These are phyloP conservation scores for Microbotryum violaceum DNA, from an alignment of 1,284 basidiomycete species.

Conservation along the genomic window DNA sequence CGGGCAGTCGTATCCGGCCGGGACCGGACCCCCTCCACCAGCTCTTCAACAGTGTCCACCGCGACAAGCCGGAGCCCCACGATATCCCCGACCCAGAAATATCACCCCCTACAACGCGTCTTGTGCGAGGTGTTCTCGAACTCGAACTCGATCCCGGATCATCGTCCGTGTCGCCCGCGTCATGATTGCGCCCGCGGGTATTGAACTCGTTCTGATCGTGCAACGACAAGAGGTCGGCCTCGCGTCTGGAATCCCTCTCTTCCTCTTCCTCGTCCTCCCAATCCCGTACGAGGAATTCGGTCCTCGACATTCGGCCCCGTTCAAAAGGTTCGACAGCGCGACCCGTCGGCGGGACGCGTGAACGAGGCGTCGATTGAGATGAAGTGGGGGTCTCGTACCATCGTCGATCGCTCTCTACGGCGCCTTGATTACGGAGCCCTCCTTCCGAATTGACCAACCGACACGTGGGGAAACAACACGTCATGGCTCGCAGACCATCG, in stretches of 20 bases:
- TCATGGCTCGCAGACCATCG: too few relatives aligned
- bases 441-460: too few relatives aligned
- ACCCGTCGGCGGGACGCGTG: neutral
- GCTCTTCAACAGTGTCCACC: conserved; percentile 26
- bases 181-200: neutral
- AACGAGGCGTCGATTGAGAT: neutral
- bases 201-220: neutral
- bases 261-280: too few relatives aligned
- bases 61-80: conserved; percentile 20
- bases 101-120: neutral
- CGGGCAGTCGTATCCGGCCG: conserved; percentile 15
- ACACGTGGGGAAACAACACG: too few relatives aligned
- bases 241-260: neutral
- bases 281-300: too few relatives aligned
- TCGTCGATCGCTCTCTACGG: too few relatives aligned
- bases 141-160: neutral
- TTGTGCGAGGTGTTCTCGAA: neutral
- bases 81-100: conserved; percentile 6
- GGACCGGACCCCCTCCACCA: conserved; percentile 15
- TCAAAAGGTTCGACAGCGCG: too few relatives aligned
- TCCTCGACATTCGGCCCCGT: too few relatives aligned
- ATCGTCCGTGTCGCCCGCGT: neutral
- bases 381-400: too few relatives aligned
- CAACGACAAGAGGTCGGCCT: conserved; percentile 2
- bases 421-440: too few relatives aligned